Percentiles rank a stretch among this genome's conserved stretches.
Conservation (phyloP, 805 yeast genomes). For the Kodamaea hsintzibuensis region DNA sequence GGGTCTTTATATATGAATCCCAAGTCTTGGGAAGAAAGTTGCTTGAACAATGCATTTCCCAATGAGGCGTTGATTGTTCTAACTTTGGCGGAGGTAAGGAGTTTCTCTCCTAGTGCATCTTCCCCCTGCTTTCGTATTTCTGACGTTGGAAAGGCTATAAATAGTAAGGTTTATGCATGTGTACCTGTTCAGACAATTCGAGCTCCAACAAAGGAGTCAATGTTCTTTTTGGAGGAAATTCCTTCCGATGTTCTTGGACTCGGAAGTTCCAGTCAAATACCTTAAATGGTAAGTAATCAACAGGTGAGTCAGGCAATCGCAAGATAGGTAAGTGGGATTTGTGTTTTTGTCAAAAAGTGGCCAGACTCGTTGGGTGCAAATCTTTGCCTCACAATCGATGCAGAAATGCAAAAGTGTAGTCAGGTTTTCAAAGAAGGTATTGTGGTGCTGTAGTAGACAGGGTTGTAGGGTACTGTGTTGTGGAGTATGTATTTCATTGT, state of each 20-base stretch:
- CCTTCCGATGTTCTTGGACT: not conserved
- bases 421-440: not conserved
- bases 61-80: not conserved
- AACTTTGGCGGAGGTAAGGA: not conserved
- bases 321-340: not conserved
- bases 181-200: not conserved
- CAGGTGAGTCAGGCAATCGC: too few species aligned
- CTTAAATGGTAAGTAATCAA: not conserved
- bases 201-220: too few species aligned
- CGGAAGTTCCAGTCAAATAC: not conserved
- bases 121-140: not conserved
- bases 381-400: not conserved
- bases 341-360: not conserved
- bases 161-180: not conserved
- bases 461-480: too few species aligned
- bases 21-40: not conserved
- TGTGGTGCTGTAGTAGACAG: not conserved
- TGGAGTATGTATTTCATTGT: too few species aligned
- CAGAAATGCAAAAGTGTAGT: not conserved
- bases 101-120: not conserved
- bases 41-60: not conserved
- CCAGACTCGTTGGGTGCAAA: not conserved
- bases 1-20: not conserved
- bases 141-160: not conserved
- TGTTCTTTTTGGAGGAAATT: too few species aligned